Evolutionary conservation across 2,329 filamentous ascomycete species (phyloP).

Genomic region (Diaporthe batatas): DNA sequence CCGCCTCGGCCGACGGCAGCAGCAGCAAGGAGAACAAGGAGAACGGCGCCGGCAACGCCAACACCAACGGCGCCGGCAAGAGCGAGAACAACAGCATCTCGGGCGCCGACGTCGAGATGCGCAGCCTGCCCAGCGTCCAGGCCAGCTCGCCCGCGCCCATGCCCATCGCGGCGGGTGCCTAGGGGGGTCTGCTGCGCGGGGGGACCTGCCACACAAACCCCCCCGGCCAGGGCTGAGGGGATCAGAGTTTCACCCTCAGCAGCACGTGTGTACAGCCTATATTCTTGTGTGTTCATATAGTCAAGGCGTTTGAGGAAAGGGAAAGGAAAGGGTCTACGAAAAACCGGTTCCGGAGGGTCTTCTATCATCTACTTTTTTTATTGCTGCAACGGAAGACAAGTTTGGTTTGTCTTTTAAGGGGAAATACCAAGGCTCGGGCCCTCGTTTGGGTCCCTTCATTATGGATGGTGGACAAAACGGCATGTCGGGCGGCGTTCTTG

Average conservation of each 20-base stretch:
- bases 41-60: slow-evolving; percentile 58
- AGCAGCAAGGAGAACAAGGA: slow-evolving; percentile 76
- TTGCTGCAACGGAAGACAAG: slow-evolving; percentile 24
- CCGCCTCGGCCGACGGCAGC: slow-evolving; percentile 60
- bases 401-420: slow-evolving; percentile 12
- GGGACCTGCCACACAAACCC: background rate
- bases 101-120: slow-evolving; percentile 65
- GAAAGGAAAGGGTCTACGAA: slow-evolving; percentile 4
- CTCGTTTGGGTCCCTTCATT: slow-evolving; percentile 15
- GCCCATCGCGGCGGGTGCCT: slow-evolving; percentile 61
- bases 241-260: background rate
- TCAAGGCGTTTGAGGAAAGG: slow-evolving; percentile 25
- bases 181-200: background rate
- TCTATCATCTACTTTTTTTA: background rate
- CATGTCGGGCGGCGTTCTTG: slow-evolving; percentile 21
- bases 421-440: slow-evolving; percentile 31
- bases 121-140: slow-evolving; percentile 63
- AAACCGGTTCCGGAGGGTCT: slow-evolving; percentile 14
- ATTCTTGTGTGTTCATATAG: slow-evolving; percentile 21
- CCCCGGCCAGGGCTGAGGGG: background rate
- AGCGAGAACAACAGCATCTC: slow-evolving; percentile 52
- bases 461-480: slow-evolving; percentile 25
- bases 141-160: slow-evolving; percentile 66
- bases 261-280: background rate
- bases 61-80: slow-evolving; percentile 52